A percentile compares a stretch with the other conserved stretches of the same genome.
phyloP scores from a whole-genome alignment of 345 rosid species.

The Populus nigra region DNA sequence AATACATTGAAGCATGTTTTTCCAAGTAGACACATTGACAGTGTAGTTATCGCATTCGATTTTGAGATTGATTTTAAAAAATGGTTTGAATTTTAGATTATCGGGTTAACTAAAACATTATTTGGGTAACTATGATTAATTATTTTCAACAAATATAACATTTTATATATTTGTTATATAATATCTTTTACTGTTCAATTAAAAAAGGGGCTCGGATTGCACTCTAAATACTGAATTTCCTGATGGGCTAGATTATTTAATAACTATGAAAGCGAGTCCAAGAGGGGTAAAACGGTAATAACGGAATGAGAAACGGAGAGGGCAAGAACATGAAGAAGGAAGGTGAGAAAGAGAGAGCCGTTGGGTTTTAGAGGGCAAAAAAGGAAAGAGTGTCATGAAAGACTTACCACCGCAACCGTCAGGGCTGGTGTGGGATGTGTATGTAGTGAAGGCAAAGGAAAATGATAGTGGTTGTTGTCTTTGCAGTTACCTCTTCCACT shows the following conservation, averaged over 20 bases:
- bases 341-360: constrained; percentile 4
- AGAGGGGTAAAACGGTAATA: constrained; percentile 25
- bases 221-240: neutral
- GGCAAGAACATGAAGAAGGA: constrained; percentile 2
- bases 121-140: no score
- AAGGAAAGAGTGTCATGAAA: constrained; percentile 50
- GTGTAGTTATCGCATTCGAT: no score
- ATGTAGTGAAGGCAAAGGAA: constrained; percentile 67
- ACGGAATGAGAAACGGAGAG: neutral
- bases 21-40: neutral
- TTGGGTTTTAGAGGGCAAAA: constrained; percentile 28
- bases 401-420: constrained; percentile 19
- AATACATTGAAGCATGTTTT: neutral
- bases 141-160: no score
- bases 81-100: no score
- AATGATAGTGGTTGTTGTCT: constrained; percentile 62
- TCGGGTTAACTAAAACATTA: no score
- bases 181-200: no score
- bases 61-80: no score
- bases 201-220: no score
- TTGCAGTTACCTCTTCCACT: constrained; percentile 35
- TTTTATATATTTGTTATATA: no score
- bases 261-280: neutral
- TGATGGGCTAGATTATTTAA: neutral
- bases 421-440: constrained; percentile 13